Conservation (phyloP, 768 basidiomycete genomes). For the Boletus sensibilis region DNA sequence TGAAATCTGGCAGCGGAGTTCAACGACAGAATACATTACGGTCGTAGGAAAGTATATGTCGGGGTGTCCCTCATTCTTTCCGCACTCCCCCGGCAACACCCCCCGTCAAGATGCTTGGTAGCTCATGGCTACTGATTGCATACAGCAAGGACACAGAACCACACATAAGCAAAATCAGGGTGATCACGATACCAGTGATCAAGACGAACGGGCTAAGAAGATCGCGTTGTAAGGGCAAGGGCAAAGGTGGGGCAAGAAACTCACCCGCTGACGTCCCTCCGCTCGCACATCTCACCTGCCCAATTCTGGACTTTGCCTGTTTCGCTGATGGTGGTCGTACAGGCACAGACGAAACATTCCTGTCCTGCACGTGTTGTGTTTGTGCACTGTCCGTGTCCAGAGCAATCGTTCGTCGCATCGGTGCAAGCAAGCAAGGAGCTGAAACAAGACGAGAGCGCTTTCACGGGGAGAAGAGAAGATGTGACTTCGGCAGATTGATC, state of each 20-base stretch:
- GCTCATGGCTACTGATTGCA: conserved; percentile 54
- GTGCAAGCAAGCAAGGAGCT: conserved; percentile 51
- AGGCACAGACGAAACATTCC: conserved; percentile 49
- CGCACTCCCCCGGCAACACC: conserved; percentile 49
- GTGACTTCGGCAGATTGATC: conserved; percentile 44
- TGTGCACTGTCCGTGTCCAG: conserved; percentile 67
- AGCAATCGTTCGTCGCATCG: conserved; percentile 64
- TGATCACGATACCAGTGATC: conserved; percentile 64
- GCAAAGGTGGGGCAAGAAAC: conserved; percentile 30
- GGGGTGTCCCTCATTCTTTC: conserved; percentile 43
- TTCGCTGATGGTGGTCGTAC: conserved; percentile 47
- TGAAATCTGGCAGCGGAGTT: not conserved
- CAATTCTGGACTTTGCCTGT: conserved; percentile 60
- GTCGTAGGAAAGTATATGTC: not conserved
- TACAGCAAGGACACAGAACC: conserved; percentile 68
- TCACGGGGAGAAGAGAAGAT: conserved; percentile 49
- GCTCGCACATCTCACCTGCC: conserved; percentile 76
- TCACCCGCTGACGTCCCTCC: conserved; percentile 78
- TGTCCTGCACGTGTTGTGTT: conserved; percentile 57
- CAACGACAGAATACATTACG: conserved; percentile 3
- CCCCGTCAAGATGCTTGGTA: conserved; percentile 75
- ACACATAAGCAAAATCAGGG: conserved; percentile 61
- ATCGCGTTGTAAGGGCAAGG: conserved; percentile 1
- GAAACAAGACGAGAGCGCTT: conserved; percentile 63
- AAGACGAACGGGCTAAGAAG: conserved; percentile 66